Evolutionary conservation across 2,329 filamentous ascomycete genomes (phyloP).

Genomic region (Exophiala mesophila): DNA sequence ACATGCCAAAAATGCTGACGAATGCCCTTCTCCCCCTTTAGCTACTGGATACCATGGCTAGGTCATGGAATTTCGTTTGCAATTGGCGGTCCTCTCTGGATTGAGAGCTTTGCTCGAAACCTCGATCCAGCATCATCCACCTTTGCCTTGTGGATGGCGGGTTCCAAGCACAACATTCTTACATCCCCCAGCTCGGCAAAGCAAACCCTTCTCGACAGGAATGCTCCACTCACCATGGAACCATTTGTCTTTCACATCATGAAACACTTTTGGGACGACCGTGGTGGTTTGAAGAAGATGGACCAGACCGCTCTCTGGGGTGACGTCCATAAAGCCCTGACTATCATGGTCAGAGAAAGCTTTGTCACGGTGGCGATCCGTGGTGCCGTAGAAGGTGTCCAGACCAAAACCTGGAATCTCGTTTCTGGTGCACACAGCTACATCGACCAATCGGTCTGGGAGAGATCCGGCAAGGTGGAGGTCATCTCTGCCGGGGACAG

Average conservation of each 20-base stretch:
- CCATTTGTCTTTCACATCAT: conserved; percentile 34
- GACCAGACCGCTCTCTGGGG: conserved; percentile 32
- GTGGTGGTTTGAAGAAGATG: conserved; percentile 34
- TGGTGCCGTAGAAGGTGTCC: conserved; percentile 36
- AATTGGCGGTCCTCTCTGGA: conserved; percentile 7
- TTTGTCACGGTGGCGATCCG: conserved; percentile 36
- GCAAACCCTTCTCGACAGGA: conserved; percentile 34
- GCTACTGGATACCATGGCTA: conserved; percentile 56
- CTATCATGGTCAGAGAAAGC: conserved; percentile 44
- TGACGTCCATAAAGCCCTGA: conserved; percentile 35
- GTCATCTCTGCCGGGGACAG: conserved; percentile 34
- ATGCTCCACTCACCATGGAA: conserved; percentile 27
- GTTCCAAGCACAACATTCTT: conserved; percentile 49
- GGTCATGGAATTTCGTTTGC: conserved; percentile 50
- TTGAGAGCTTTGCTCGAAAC: conserved; percentile 8
- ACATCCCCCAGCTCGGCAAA: conserved; percentile 45
- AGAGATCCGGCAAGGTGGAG: conserved; percentile 47
- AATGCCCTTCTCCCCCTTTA: too few relatives aligned
- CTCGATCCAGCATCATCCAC: conserved; percentile 19
- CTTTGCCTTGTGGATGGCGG: conserved; percentile 24
- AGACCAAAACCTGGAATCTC: conserved; percentile 49
- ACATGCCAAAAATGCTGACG: too few relatives aligned
- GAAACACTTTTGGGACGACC: conserved; percentile 42
- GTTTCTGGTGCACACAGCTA: conserved; percentile 55
- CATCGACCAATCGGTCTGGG: conserved; percentile 61